phyloP scores from a whole-genome alignment of 345 rosid genomes.

The Linum usitatissimum region DNA sequence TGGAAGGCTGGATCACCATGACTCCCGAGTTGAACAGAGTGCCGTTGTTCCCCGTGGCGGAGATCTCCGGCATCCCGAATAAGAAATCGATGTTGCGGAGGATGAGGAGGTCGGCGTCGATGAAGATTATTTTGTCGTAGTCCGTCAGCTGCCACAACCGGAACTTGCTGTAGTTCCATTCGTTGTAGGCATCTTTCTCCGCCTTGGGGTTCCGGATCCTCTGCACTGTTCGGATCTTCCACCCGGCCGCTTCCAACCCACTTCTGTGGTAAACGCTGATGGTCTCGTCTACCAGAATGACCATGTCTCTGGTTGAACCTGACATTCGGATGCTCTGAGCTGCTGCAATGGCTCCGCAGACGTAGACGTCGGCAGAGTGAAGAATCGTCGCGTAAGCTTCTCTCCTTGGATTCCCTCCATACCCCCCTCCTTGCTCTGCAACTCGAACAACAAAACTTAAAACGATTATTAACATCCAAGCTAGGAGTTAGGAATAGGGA shows the following conservation, averaged over 20 bases:
- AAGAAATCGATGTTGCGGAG: conserved; percentile 11
- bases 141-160: conserved; percentile 8
- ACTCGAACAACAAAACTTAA: background rate
- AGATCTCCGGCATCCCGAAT: conserved; percentile 4
- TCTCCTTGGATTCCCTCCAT: conserved; percentile 34
- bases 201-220: conserved; percentile 10
- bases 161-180: conserved; percentile 13
- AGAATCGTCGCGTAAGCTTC: conserved; percentile 10
- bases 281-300: conserved; percentile 5
- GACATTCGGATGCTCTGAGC: conserved; percentile 7
- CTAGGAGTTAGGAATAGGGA: background rate
- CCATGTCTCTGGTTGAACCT: conserved; percentile 5
- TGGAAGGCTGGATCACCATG: conserved; percentile 28
- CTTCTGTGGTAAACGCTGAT: conserved; percentile 8
- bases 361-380: conserved; percentile 6
- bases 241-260: conserved; percentile 7
- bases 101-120: conserved; percentile 5
- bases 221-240: conserved; percentile 4
- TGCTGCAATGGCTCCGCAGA: conserved; percentile 8
- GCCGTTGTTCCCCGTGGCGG: conserved; percentile 18
- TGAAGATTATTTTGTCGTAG: conserved; percentile 10
- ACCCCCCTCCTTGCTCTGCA: conserved; percentile 29
- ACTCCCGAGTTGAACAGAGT: conserved; percentile 26
- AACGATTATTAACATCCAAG: background rate
- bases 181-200: conserved; percentile 9